phyloP scores from a whole-genome alignment of 129 eudicot species.

The Deinandra increscens region DNA sequence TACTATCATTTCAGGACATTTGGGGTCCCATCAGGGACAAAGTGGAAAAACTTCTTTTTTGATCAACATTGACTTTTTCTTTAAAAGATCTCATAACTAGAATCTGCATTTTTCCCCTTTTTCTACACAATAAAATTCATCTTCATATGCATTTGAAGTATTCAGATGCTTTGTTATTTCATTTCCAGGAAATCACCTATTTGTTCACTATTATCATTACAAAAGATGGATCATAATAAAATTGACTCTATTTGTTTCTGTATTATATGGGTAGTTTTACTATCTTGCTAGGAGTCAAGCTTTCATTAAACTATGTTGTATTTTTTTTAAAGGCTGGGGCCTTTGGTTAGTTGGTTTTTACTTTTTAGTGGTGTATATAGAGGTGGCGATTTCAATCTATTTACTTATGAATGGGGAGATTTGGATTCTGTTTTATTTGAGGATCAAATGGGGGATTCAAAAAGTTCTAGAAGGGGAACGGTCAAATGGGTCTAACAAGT shows the following conservation, averaged over 20 bases:
- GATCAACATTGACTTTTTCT: background rate
- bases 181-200: too few relatives aligned
- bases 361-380: background rate
- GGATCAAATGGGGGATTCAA: too few relatives aligned
- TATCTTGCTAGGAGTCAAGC: background rate
- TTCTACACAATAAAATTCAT: too few relatives aligned
- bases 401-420: too few relatives aligned
- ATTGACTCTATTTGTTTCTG: background rate
- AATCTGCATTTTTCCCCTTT: background rate
- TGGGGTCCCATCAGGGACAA: too few relatives aligned
- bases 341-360: background rate
- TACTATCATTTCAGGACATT: background rate
- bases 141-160: background rate
- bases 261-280: background rate
- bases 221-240: background rate
- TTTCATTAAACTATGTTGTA: background rate
- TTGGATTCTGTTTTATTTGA: too few relatives aligned
- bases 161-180: background rate
- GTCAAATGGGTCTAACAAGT: too few relatives aligned
- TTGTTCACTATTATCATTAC: background rate
- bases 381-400: background rate
- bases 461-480: too few relatives aligned
- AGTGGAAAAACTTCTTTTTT: background rate
- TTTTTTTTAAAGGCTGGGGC: background rate
- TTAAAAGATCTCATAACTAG: background rate